Evolutionary conservation across 805 yeast species (phyloP).

Genomic region (Candida tammaniensis): DNA sequence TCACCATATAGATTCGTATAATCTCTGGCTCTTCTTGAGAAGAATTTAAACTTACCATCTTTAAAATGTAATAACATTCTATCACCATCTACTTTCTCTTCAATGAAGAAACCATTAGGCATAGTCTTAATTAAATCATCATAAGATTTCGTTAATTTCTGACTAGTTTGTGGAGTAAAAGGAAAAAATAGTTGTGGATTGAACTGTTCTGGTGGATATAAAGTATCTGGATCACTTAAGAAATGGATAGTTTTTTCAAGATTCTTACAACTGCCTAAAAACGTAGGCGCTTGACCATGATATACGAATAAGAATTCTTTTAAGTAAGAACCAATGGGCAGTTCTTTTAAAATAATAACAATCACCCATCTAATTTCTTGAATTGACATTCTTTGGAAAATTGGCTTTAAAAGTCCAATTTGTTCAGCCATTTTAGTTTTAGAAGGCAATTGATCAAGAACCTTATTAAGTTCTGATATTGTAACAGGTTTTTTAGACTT

Average conservation of each 20-base stretch:
- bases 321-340: constrained; percentile 53
- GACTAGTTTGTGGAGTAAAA: constrained; percentile 77
- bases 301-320: constrained; percentile 61
- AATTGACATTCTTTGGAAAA: constrained; percentile 53
- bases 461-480: constrained; percentile 28
- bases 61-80: constrained; percentile 74
- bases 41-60: constrained; percentile 44
- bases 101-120: constrained; percentile 53
- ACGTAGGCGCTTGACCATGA: constrained; percentile 76
- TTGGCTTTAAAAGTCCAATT: constrained; percentile 42
- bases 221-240: constrained; percentile 46
- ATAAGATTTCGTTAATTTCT: constrained; percentile 50
- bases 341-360: constrained; percentile 58
- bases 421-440: constrained; percentile 34
- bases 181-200: constrained; percentile 47
- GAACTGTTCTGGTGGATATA: constrained; percentile 42
- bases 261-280: constrained; percentile 64
- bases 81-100: constrained; percentile 94
- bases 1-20: constrained; percentile 70
- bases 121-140: constrained; percentile 41
- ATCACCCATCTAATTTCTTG: constrained; percentile 68
- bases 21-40: constrained; percentile 69
- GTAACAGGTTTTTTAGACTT: constrained; percentile 26
- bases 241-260: constrained; percentile 55
- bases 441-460: constrained; percentile 26